phyloP scores from a whole-genome alignment of 2,329 filamentous ascomycete genomes.

The Pestalotiopsis fici region DNA sequence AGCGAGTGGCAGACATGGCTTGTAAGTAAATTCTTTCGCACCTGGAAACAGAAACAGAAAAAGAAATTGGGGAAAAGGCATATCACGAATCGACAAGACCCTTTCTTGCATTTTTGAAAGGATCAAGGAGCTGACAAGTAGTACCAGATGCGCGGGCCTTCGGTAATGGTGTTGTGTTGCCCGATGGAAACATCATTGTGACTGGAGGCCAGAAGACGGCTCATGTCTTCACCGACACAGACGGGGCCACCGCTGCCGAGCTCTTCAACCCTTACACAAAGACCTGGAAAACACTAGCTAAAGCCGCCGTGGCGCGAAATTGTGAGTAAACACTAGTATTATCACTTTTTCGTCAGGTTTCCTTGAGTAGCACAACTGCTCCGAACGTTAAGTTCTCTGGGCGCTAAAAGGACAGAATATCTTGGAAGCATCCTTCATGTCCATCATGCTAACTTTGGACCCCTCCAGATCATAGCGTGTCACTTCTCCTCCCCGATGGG shows the following conservation, averaged over 20 bases:
- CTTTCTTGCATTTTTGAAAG: too few relatives aligned
- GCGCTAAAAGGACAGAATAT: background rate
- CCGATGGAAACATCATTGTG: conserved; percentile 48
- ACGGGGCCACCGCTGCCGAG: conserved; percentile 42
- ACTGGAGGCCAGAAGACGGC: conserved; percentile 46
- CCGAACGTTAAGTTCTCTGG: background rate
- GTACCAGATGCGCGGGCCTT: conserved; percentile 14
- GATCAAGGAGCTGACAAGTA: conserved; percentile 25
- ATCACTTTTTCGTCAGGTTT: too few relatives aligned
- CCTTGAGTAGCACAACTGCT: background rate
- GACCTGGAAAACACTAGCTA: conserved; percentile 36
- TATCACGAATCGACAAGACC: too few relatives aligned
- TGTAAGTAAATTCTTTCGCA: conserved; percentile 6
- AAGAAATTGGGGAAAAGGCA: too few relatives aligned
- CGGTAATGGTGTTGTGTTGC: conserved; percentile 22
- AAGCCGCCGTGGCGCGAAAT: conserved; percentile 41
- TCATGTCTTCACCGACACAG: conserved; percentile 44
- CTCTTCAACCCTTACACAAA: conserved; percentile 44
- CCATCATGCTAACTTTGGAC: background rate
- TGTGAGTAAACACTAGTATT: too few relatives aligned
- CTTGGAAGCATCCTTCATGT: background rate
- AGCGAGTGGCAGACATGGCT: conserved; percentile 2
- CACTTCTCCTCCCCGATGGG: conserved; percentile 50
- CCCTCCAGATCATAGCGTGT: conserved; percentile 43
- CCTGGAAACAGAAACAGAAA: too few relatives aligned